These are phyloP conservation scores for Yamadazyma spencermartinsiae DNA, from an alignment of 1,139 yeast species.

Conservation along the genomic window DNA sequence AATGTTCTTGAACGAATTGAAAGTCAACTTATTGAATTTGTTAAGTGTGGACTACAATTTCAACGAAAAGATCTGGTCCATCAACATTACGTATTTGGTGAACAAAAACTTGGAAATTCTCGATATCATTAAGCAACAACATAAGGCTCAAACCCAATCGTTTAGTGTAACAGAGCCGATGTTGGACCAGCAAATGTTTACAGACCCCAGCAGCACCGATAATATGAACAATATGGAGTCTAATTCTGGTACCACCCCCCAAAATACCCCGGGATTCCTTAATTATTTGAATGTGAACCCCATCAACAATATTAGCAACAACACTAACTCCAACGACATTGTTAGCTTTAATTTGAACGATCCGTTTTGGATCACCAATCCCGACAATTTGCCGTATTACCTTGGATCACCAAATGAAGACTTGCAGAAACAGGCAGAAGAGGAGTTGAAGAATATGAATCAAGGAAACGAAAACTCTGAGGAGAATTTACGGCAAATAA, in stretches of 20 bases:
- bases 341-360: constrained; percentile 34
- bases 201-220: not conserved
- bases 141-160: constrained; percentile 9
- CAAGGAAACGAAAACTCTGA: not conserved
- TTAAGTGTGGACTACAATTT: constrained; percentile 24
- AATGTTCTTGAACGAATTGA: constrained; percentile 27
- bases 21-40: constrained; percentile 24
- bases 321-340: constrained; percentile 10
- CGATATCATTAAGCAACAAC: constrained; percentile 27
- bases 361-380: constrained; percentile 47
- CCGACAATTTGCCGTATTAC: constrained; percentile 41
- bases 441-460: constrained; percentile 4
- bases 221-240: too few relatives aligned
- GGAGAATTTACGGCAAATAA: not conserved
- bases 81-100: constrained; percentile 34
- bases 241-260: too few relatives aligned
- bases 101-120: constrained; percentile 35
- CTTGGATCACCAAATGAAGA: constrained; percentile 39
- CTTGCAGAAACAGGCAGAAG: constrained; percentile 8
- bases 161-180: not conserved
- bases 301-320: not conserved
- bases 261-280: too few relatives aligned
- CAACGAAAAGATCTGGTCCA: constrained; percentile 35
- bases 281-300: not conserved
- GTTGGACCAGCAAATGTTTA: not conserved